Base-by-base conservation (phyloP, 2,329 filamentous ascomycete genomes). In the Aspergillus sp. region DNA sequence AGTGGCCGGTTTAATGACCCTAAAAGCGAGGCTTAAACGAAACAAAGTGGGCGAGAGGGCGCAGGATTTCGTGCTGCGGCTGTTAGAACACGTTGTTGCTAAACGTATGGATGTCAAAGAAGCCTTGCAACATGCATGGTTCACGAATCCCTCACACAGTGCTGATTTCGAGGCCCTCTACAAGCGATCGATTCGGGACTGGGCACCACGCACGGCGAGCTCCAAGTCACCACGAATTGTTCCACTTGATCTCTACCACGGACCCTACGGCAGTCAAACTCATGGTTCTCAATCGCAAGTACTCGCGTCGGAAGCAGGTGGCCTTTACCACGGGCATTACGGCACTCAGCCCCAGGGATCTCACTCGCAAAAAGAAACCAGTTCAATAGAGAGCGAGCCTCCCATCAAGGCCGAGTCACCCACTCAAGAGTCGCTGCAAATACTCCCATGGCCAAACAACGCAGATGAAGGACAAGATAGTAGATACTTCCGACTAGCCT, bases 41-140 rank as follows among this genome's bases (percentile, higher is more conserved):
- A 66, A 75, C 4, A 46, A 66, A 6, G 74, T 84, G 3, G 76
- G 79, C 48, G 59, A 67, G 28, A 74, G 78, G 28, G 79, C 84
- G 3, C 84, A 82, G 65, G 77, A 83, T 50, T 87, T 89, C 65
- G 79, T 88, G 63, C 77, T 74, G 38, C 76, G 75, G 17, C 79
- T 87, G 13, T 76, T 88, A 0, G 72, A 81, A 0, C 73, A 83
- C 1, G 76, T 86, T 23, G 84, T 85, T 65, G 66, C 73, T 3
- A 61, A 74, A 45, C 80, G 86, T 30, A 77, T 87, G 74, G 83
- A 81, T 9, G 85, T 80, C 3, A 77, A 79, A n/a, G 69, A 86
- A 70, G 85, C 85, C 3, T 68, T 88, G 34, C 58, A 70, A 9
- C 85, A 88, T 71, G 59, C 68, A 9, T 89, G 86, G 87, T 85